Evolutionary conservation across 805 yeast genomes (phyloP), one percentile per base, ranked within the genome.

Genomic region (Yueomyces sinensis): DNA sequence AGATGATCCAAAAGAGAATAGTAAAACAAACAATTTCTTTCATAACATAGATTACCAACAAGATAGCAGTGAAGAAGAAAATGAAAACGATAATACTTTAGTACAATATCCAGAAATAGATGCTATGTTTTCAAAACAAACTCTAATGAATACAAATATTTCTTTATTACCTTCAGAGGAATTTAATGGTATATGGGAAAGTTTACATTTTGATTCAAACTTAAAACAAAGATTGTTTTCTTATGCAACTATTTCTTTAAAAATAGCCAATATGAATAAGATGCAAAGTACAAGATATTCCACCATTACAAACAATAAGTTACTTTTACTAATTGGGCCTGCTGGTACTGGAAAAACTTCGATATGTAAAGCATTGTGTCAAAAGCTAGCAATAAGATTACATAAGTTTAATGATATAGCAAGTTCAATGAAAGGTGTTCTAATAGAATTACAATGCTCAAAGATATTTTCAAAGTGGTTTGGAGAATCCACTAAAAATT

Each of bases 341-440:
- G 68, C 71, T 4, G 71, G 71, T 1, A 61, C 68, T 2, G 71
- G 71, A 4, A 66, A 66, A 44, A 62, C 70, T 1, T 60, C 66
- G 2, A 34, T 65, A 4, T 61, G 66, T 30, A 61, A 49, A 30
- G 58, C 68, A 0, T 31, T 64, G 6, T 55, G 65, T 22, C 68
- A 64, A 25, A 65, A 63, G 42, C 35, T 63, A 17, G 47, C 66
- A 17, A 56, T 61, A 9, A 39, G 59, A n/a, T n/a, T n/a, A n/a
- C n/a, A 32, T 41, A 14, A n/a, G n/a, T n/a, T n/a, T n/a, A n/a
- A n/a, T n/a, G n/a, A n/a, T n/a, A n/a, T n/a, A n/a, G n/a, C n/a
- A n/a, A n/a, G n/a, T n/a, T 11, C 13, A n/a, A 7, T n/a, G 5
- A 44, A 42, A 15, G 61, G 63, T 1, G 36, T 57, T 2, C 37